phyloP scores from a whole-genome alignment of 495 filamentous ascomycete genomes.

The Penicillium parvum region DNA sequence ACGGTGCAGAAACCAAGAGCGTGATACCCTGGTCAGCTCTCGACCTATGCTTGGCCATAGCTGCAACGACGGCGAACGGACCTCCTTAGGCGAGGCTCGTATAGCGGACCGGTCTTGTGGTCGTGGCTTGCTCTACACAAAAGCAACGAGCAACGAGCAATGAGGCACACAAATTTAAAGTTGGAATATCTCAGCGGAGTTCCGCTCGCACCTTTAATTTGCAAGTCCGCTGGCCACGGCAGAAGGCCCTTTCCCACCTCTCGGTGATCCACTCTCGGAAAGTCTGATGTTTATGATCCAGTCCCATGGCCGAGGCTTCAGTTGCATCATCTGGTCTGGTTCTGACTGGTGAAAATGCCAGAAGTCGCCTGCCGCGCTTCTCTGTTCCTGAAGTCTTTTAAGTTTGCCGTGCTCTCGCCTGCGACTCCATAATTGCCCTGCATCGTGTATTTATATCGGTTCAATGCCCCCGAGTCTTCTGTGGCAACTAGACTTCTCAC shows the following conservation, averaged over 20 bases:
- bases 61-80: no score
- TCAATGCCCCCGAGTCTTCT: background rate
- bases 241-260: background rate
- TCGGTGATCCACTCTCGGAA: background rate
- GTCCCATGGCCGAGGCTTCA: background rate
- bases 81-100: no score
- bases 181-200: no score
- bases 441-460: background rate
- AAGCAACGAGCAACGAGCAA: no score
- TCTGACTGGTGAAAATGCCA: background rate
- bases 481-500: background rate
- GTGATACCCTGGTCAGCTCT: no score
- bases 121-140: no score
- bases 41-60: no score
- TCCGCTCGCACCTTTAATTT: background rate
- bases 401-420: background rate
- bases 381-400: background rate
- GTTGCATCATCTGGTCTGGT: background rate
- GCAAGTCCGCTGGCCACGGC: background rate
- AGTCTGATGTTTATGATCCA: background rate
- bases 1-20: no score
- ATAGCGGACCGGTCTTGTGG: no score
- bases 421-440: background rate
- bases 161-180: no score
- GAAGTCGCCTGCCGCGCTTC: background rate